Conservation (phyloP, 148 eudicot genomes). For the Vaccinium darrowii region DNA sequence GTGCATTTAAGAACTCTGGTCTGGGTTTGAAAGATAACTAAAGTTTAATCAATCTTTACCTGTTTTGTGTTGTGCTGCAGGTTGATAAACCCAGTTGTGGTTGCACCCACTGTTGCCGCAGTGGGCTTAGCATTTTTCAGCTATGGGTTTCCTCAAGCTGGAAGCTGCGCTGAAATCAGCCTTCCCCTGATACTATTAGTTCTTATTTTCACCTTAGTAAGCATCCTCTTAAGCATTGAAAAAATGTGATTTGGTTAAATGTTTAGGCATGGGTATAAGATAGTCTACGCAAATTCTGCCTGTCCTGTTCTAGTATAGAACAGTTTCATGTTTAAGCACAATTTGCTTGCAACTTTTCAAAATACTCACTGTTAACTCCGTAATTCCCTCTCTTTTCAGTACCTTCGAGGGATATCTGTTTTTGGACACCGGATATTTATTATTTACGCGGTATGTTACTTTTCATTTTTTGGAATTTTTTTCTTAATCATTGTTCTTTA, state of each 20-base stretch:
- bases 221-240: constrained; percentile 21
- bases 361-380: not conserved
- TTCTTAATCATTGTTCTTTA: not conserved
- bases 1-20: not conserved
- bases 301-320: not conserved
- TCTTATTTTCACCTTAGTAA: constrained; percentile 82
- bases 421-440: constrained; percentile 73
- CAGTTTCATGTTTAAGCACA: not conserved
- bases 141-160: constrained; percentile 98
- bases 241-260: not conserved
- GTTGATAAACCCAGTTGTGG: constrained; percentile 88
- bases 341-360: not conserved
- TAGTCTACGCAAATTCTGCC: not conserved
- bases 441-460: constrained; percentile 73
- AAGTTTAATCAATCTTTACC: not conserved
- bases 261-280: not conserved
- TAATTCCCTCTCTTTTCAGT: constrained; percentile 34
- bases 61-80: constrained; percentile 33
- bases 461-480: not conserved
- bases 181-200: constrained; percentile 73
- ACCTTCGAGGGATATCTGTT: constrained; percentile 77
- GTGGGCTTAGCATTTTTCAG: constrained; percentile 93
- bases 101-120: constrained; percentile 84
- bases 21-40: not conserved
- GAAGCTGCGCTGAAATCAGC: constrained; percentile 80